phyloP scores from a whole-genome alignment of 768 basidiomycete species.

The Russula virescens region DNA sequence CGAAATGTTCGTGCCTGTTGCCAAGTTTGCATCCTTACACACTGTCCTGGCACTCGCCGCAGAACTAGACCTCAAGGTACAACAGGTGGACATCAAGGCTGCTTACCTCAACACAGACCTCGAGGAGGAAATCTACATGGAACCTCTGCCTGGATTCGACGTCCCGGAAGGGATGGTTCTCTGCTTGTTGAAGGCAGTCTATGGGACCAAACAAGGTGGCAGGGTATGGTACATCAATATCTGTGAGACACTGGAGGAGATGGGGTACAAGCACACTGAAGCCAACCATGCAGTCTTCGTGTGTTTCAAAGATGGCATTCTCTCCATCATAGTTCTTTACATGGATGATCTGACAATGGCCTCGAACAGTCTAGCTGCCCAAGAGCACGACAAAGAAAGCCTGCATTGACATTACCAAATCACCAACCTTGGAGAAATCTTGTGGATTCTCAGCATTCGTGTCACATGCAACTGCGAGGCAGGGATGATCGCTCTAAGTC shows the following conservation, averaged over 20 bases:
- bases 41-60: not conserved
- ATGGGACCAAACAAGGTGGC: not conserved
- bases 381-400: too few species aligned
- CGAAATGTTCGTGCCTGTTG: slow-evolving; percentile 14
- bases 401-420: too few species aligned
- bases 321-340: slow-evolving; percentile 5
- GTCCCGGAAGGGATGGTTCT: not conserved
- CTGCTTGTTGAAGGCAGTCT: not conserved
- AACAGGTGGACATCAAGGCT: not conserved
- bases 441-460: not conserved
- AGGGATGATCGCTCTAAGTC: not conserved
- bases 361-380: too few species aligned
- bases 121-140: slow-evolving; percentile 2
- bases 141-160: slow-evolving; percentile 3
- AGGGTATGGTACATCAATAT: not conserved
- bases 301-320: not conserved
- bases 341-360: too few species aligned
- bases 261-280: too few species aligned
- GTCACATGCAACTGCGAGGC: not conserved
- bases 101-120: not conserved
- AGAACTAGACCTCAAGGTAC: not conserved
- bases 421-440: not conserved
- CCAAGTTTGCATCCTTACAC: slow-evolving; percentile 20
- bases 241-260: too few species aligned
- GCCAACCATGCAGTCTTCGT: not conserved